A percentile compares a stretch with the other conserved stretches of the same genome.
phyloP scores from a whole-genome alignment of 192 early-diverging fungal species.

The Phycomyces blakesleeanus region DNA sequence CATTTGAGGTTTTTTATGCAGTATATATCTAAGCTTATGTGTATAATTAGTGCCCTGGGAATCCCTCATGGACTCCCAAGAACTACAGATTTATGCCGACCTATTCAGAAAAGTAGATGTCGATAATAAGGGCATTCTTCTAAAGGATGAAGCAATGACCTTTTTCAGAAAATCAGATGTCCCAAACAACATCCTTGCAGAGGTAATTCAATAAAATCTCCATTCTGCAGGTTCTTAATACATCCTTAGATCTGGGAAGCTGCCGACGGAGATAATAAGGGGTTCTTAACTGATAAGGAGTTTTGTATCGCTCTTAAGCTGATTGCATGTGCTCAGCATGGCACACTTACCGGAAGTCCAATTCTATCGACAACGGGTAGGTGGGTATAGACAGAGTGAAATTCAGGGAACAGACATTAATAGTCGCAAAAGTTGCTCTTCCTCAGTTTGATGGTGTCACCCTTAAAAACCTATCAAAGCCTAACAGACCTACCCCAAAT shows the following conservation, averaged over 20 bases:
- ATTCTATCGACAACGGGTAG: conserved; percentile 22
- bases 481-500: background rate
- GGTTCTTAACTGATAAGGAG: conserved; percentile 68
- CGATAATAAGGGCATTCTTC: conserved; percentile 59
- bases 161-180: conserved; percentile 69
- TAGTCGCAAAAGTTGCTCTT: conserved; percentile 12
- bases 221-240: background rate
- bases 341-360: conserved; percentile 36
- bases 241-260: conserved; percentile 75
- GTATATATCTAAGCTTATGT: too few relatives aligned
- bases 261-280: conserved; percentile 75
- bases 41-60: conserved; percentile 5
- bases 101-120: conserved; percentile 62
- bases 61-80: conserved; percentile 45
- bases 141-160: conserved; percentile 61
- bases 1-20: too few relatives aligned
- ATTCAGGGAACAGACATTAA: background rate
- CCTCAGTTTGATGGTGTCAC: conserved; percentile 32
- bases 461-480: background rate
- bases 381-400: conserved; percentile 1
- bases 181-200: conserved; percentile 49
- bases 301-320: conserved; percentile 84
- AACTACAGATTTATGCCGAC: conserved; percentile 56
- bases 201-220: conserved; percentile 34
- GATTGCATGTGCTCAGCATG: conserved; percentile 83